Evolutionary conservation across 306 rosid genomes (phyloP).

Genomic region (Cyamopsis tetragonoloba): DNA sequence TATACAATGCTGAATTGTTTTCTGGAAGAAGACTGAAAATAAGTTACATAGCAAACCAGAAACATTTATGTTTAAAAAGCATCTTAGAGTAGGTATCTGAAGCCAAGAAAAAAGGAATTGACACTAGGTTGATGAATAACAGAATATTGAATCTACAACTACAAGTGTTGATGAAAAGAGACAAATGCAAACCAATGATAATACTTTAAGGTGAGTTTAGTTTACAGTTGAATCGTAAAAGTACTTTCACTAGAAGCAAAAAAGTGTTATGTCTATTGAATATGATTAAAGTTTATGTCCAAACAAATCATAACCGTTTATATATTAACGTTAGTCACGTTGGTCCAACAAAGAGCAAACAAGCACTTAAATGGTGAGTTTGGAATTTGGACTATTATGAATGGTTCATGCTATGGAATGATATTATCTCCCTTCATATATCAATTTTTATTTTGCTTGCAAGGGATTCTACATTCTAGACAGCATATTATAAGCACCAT

Average conservation of each 20-base stretch:
- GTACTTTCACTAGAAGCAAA: too few relatives aligned
- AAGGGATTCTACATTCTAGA: not conserved
- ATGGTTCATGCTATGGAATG: not conserved
- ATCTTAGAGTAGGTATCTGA: not conserved
- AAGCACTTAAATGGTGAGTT: not conserved
- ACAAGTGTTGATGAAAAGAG: not conserved
- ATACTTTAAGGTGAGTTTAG: too few relatives aligned
- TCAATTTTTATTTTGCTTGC: too few relatives aligned
- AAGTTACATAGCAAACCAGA: not conserved
- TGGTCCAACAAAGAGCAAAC: too few relatives aligned
- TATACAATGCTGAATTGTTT: not conserved
- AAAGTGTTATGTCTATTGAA: too few relatives aligned
- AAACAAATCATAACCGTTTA: too few relatives aligned
- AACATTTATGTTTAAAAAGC: not conserved
- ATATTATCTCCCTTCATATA: not conserved
- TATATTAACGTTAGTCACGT: too few relatives aligned
- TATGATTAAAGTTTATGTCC: too few relatives aligned
- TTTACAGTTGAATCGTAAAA: too few relatives aligned
- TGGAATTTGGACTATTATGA: not conserved
- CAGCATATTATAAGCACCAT: not conserved
- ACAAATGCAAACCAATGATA: not conserved
- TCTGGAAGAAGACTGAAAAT: conserved; percentile 3
- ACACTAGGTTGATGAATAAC: not conserved
- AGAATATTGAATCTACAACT: too few relatives aligned
- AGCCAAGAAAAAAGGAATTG: not conserved